Base-by-base conservation (phyloP, 2,329 filamentous ascomycete species). In the Teratosphaeria pseudoeucalypti region DNA sequence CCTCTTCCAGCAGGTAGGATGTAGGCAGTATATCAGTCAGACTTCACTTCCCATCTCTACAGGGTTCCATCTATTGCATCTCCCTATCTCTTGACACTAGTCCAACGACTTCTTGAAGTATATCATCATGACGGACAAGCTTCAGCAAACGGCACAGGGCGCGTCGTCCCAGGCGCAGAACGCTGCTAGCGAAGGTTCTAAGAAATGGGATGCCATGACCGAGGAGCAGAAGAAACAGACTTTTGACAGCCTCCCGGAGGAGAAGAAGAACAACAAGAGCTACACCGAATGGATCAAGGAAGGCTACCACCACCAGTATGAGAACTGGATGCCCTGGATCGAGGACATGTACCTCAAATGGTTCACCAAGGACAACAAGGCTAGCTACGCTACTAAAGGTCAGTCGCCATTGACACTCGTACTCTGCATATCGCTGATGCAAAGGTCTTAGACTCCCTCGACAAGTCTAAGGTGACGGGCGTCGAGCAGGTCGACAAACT, bases 291-390 rank as follows among this genome's bases (percentile, higher is more conserved):
- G 81, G 80, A 72, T 80, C 61, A 83, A 80, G 70, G 73, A 84
- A 59, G 83, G 81, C 56, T 90, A 89, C 78, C 85, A 88, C 75
- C 75, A 81, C 58, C 84, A 89, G 72, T 89, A 90, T 74, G 86
- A 90, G 70, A 80, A 75, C 67, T 90, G 87, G 87, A 81, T 89
- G 71, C 87, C 87, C 0, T 90, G 87, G 87, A 76, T 89, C 59
- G 87, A 90, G 73, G 87, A 90, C 71, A 73, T 84, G 61, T 89
- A 88, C 71, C 79, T 90, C 32, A 78, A 80, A 57, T 89, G 83
- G 79, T 89, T 89, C 73, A 88, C 85, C 67, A 86, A 85, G 63
- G 86, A 89, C 70, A 90, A 90, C 79, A 89, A 90, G 74, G 82
- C 85, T 5, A 86, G 82, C 70, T 90, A 90, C 68, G 78, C 83